These are phyloP conservation scores for Hypomontagnella submonticulosa DNA, from an alignment of 495 filamentous ascomycete species.

Conservation along the genomic window DNA sequence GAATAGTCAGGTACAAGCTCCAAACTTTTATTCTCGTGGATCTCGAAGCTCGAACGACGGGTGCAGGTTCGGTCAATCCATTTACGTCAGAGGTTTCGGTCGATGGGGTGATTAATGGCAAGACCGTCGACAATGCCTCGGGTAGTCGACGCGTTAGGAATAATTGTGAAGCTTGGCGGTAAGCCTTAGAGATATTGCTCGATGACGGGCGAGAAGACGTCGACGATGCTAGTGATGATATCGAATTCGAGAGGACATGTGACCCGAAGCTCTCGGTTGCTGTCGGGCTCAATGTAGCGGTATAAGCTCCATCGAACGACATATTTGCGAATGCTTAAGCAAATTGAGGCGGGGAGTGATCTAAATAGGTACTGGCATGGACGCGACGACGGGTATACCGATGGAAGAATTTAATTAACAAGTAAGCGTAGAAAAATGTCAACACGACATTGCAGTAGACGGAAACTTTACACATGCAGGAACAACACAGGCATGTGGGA, in stretches of 20 bases:
- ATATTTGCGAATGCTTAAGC: slow-evolving; percentile 42
- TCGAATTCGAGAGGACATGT: slow-evolving; percentile 58
- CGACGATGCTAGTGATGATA: slow-evolving; percentile 58
- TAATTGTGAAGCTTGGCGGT: slow-evolving; percentile 88
- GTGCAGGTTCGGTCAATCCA: slow-evolving; percentile 63
- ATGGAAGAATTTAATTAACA: slow-evolving; percentile 21
- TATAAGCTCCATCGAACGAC: slow-evolving; percentile 54
- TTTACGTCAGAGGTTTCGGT: slow-evolving; percentile 49
- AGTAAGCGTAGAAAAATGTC: slow-evolving; percentile 18
- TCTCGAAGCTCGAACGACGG: slow-evolving; percentile 76
- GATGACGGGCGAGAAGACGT: slow-evolving; percentile 65
- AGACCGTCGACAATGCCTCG: slow-evolving; percentile 84
- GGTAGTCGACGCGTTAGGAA: slow-evolving; percentile 92
- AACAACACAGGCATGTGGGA: slow-evolving; percentile 45
- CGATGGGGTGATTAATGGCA: slow-evolving; percentile 75
- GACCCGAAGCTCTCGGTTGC: slow-evolving; percentile 44
- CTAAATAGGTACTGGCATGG: slow-evolving; percentile 29
- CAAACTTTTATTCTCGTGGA: slow-evolving; percentile 92
- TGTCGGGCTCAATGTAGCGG: slow-evolving; percentile 51
- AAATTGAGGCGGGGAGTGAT: slow-evolving; percentile 24
- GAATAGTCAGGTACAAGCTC: slow-evolving; percentile 93
- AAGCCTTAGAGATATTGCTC: slow-evolving; percentile 80
- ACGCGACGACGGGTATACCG: slow-evolving; percentile 25
- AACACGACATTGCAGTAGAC: slow-evolving; percentile 27
- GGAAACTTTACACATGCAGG: slow-evolving; percentile 30